phyloP scores from a whole-genome alignment of 2,329 filamentous ascomycete genomes.

The Botrytis sinoallii region DNA sequence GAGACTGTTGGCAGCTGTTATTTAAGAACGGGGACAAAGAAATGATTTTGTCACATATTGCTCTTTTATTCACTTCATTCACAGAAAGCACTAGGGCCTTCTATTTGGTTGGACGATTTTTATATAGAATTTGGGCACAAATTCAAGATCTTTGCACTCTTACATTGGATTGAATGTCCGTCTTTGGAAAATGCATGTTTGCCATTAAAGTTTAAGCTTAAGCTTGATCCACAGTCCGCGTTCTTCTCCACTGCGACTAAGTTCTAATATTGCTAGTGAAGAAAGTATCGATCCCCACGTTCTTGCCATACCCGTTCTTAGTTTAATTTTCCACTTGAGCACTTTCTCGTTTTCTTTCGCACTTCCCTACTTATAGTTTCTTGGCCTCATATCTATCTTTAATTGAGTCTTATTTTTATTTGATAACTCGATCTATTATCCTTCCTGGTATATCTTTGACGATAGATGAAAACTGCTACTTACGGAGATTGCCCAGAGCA shows the following conservation, averaged over 20 bases:
- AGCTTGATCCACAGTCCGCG: neutral
- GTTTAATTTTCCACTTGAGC: neutral
- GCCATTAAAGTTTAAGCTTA: neutral
- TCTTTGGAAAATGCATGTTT: neutral
- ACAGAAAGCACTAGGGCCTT: neutral
- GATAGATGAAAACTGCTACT: neutral
- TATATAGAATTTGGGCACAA: neutral
- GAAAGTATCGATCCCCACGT: neutral
- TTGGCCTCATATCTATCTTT: neutral
- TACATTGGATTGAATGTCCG: neutral
- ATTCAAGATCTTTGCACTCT: neutral
- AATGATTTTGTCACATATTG: neutral
- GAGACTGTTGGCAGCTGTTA: neutral
- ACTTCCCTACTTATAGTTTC: neutral
- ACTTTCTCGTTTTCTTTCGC: neutral
- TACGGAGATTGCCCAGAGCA: neutral
- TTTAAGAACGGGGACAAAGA: neutral
- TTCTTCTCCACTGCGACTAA: neutral
- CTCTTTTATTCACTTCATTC: neutral
- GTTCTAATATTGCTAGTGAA: neutral
- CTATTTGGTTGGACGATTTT: neutral
- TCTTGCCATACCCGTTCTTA: neutral
- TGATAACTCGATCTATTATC: neutral
- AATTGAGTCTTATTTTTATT: neutral
- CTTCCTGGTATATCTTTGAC: neutral